Percentiles rank a stretch among this genome's conserved stretches.
Conservation (phyloP, 306 rosid species). For the Elaeagnus macrophylla region DNA sequence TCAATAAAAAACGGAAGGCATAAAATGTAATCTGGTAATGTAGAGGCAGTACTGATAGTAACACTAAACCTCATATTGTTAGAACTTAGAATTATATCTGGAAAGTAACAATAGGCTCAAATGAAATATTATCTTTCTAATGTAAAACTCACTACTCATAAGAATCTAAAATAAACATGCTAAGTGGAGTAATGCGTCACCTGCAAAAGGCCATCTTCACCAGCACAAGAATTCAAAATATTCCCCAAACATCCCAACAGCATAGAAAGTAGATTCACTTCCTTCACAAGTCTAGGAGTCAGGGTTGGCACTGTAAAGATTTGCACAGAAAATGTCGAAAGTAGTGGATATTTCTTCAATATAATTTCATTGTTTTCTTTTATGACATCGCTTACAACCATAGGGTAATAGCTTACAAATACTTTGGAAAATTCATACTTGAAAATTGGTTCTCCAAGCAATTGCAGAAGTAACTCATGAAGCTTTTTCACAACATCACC, state of each 20-base stretch:
- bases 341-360: slow-evolving; percentile 48
- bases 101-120: too few relatives aligned
- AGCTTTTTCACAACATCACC: slow-evolving; percentile 55
- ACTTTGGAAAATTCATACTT: slow-evolving; percentile 89
- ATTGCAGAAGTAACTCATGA: slow-evolving; percentile 71
- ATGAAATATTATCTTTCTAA: too few relatives aligned
- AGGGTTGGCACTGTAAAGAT: slow-evolving; percentile 92
- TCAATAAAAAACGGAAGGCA: too few relatives aligned
- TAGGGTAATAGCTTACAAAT: slow-evolving; percentile 78
- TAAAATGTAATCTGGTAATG: too few relatives aligned
- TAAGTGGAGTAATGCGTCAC: slow-evolving; percentile 25
- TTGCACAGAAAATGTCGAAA: slow-evolving; percentile 81
- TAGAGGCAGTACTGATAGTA: too few relatives aligned
- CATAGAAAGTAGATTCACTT: slow-evolving; percentile 68
- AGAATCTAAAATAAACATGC: too few relatives aligned
- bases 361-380: slow-evolving; percentile 32
- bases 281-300: slow-evolving; percentile 83
- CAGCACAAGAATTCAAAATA: slow-evolving; percentile 70
- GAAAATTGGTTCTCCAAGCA: slow-evolving; percentile 84
- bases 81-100: too few relatives aligned
- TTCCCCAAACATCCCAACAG: slow-evolving; percentile 69
- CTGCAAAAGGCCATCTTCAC: slow-evolving; percentile 63
- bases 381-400: slow-evolving; percentile 52
- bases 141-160: too few relatives aligned
- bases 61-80: too few relatives aligned